Base-by-base conservation (phyloP, 2,329 filamentous ascomycete genomes). In the Trematosphaeria pertusa region DNA sequence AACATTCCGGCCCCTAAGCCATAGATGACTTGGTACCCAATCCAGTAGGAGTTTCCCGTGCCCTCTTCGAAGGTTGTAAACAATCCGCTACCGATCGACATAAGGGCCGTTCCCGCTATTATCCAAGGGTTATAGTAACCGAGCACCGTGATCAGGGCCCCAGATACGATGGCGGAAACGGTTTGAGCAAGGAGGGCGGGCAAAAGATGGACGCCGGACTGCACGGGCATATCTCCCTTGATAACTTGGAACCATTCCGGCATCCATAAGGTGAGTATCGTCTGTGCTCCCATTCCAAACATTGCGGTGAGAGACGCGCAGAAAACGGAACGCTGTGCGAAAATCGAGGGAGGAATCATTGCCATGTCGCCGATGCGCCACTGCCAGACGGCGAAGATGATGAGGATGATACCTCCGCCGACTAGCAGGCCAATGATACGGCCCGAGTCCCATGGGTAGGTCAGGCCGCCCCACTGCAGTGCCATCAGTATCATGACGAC, bases 351-450 rank as follows among this genome's bases (percentile, higher is more conserved):
- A 4, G 74, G 72, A 5, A 75, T 63, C 28, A 72, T 76, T 3
- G 67, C 74, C 12, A 67, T 59, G 9, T 69, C 54, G 39, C 68
- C 62, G 52, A 59, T 38, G 37, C 38, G 45, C 43, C 41, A 56
- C 21, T 55, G 54, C 38, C 61, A 50, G 15, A 55, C 24, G 12
- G 31, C 46, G 24, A 63, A 57, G 46, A 81, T 80, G 3, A 67
- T 43, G 24, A 79, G 61, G 21, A 75, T 61, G 0, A 75, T 48
- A 0, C 78, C 65, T 1, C 70, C 78, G 10, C 75, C 53, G 11
- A 77, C 70, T 60, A 78, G 82, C 2, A 78, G 63, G 0, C 69
- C 71, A 34, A 84, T 81, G 18, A 74, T 72, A 0, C 69, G 60
- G 0, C 67, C 72, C 2, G 68, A 72, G 37, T 69, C 58, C 81